Conservation (phyloP, 345 rosid genomes). For the Cochlearia excelsa region DNA sequence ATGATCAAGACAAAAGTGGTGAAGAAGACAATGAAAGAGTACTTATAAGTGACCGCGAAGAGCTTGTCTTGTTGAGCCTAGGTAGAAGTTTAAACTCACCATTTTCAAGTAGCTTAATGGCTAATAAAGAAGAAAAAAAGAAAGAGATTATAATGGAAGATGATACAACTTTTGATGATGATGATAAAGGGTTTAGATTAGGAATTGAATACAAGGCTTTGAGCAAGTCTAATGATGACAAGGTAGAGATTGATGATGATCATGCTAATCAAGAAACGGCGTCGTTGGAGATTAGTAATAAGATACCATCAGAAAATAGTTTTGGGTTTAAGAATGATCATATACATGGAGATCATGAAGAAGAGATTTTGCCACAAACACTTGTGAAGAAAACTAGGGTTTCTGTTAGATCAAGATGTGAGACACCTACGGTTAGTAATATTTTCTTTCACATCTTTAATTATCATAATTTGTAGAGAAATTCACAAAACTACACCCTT, state of each 20-base stretch:
- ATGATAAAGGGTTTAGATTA: slow-evolving; percentile 31
- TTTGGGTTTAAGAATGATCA: slow-evolving; percentile 34
- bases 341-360: slow-evolving; percentile 48
- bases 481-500: too few relatives aligned
- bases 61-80: slow-evolving; percentile 70
- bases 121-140: slow-evolving; percentile 33
- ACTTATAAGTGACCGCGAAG: slow-evolving; percentile 39
- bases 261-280: slow-evolving; percentile 17
- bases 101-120: slow-evolving; percentile 36
- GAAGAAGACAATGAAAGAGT: slow-evolving; percentile 17
- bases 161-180: slow-evolving; percentile 13
- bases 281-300: slow-evolving; percentile 16
- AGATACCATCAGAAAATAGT: slow-evolving; percentile 25
- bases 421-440: slow-evolving; percentile 70
- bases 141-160: slow-evolving; percentile 12
- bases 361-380: slow-evolving; percentile 53
- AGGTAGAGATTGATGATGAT: slow-evolving; percentile 14
- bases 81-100: slow-evolving; percentile 46
- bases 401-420: slow-evolving; percentile 82
- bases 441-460: slow-evolving; percentile 2
- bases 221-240: slow-evolving; percentile 38
- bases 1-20: slow-evolving; percentile 34
- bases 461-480: not conserved
- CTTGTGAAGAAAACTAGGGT: slow-evolving; percentile 82
- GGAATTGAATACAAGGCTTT: slow-evolving; percentile 54